Evolutionary conservation across 352 stramenopile species (phyloP), one percentile per base, ranked within the genome.

Genomic region (Peronosclerospora sorghi): DNA sequence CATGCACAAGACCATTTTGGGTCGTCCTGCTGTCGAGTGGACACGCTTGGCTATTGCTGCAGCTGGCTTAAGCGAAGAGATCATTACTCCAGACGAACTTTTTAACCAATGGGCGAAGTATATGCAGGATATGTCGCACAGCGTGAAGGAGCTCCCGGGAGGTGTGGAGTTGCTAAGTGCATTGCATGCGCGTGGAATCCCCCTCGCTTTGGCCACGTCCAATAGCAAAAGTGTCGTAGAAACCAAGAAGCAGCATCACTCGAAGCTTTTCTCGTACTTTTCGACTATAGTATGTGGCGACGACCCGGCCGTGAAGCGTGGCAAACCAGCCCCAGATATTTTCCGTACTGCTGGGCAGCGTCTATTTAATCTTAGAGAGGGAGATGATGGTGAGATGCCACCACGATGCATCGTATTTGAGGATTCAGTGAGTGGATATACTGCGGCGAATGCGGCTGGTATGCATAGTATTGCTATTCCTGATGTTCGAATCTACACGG

Each of bases 301-400:
- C 27, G 73, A 91, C 54, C 56, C 70, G 0, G 65, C 64, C 4
- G 73, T 91, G 7, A 66, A 73, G 39, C 52, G 51, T 15, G 79
- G 79, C 37, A 91, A 91, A 38, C 79, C 79, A 4, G 71, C 68
- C 30, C 79, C 79, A 7, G 76, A 91, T 47, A 91, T 91, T 62
- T 91, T 91, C 43, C 59, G 80, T 26, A 68, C 62, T 4, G 76
- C 79, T 2, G 73, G 60, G 8, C 57, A 73, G 43, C 62, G 76
- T 5, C 56, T 89, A 14, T 67, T 79, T 39, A 52, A 61, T 28
- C 42, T 68, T 2, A 50, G 59, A 19, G 52, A 73, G 23, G 59
- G 54, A 18, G 47, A 63, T 4, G 41, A 56, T 14, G 57, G 51
- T 21, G 47, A 61, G 21, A 54, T 56, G 12, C 35, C 43, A 24